Percentiles rank a stretch among this genome's conserved stretches.
These are phyloP conservation scores for Aspergillus sp. DNA, from an alignment of 2,329 filamentous ascomycete genomes.

Conservation along the genomic window DNA sequence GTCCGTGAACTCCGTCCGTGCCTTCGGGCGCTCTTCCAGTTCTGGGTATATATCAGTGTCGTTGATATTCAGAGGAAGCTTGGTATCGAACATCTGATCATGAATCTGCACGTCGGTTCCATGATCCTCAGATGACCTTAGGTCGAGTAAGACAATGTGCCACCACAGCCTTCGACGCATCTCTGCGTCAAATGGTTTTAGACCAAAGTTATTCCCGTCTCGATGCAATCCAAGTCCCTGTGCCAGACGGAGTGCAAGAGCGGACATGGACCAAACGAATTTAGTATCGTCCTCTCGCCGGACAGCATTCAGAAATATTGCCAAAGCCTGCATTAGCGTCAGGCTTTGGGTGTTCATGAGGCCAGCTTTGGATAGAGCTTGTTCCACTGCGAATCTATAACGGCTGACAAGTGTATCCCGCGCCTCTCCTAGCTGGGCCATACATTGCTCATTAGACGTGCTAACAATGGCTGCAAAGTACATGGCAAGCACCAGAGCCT, in stretches of 20 bases:
- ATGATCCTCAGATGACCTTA: conserved; percentile 55
- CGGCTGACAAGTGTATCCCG: conserved; percentile 54
- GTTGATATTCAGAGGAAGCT: conserved; percentile 57
- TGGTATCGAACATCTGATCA: conserved; percentile 52
- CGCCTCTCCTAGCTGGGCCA: conserved; percentile 55
- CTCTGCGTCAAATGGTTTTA: conserved; percentile 56
- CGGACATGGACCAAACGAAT: conserved; percentile 50
- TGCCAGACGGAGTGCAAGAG: conserved; percentile 48
- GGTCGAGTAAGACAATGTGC: conserved; percentile 54
- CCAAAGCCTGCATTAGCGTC: conserved; percentile 65
- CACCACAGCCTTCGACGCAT: conserved; percentile 59
- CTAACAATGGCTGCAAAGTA: conserved; percentile 61
- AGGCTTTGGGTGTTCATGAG: conserved; percentile 66
- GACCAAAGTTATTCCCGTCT: conserved; percentile 54
- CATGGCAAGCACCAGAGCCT: conserved; percentile 65
- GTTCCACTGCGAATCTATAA: conserved; percentile 67
- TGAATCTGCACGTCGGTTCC: conserved; percentile 52
- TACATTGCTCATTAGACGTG: conserved; percentile 47
- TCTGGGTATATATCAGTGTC: conserved; percentile 56
- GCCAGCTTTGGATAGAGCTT: conserved; percentile 66
- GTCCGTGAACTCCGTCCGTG: conserved; percentile 58
- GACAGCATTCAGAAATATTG: conserved; percentile 62
- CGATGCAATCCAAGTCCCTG: conserved; percentile 56
- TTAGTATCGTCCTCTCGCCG: conserved; percentile 47
- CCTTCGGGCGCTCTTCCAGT: conserved; percentile 53